phyloP scores from a whole-genome alignment of 257 asterid genomes.

The Petrea volubilis region DNA sequence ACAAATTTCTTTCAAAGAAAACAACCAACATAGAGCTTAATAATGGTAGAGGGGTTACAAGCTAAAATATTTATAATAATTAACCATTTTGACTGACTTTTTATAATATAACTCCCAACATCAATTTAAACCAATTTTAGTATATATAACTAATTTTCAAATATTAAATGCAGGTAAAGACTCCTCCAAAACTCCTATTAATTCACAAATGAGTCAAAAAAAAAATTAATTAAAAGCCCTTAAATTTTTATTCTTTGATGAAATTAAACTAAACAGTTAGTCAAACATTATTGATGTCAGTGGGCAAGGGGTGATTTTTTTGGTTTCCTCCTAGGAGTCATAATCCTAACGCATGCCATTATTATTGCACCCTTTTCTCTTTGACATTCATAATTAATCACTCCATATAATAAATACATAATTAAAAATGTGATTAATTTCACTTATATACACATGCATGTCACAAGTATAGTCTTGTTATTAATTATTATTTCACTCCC shows the following conservation, averaged over 20 bases:
- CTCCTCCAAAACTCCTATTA: neutral
- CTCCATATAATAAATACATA: conserved; percentile 35
- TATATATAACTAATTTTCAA: neutral
- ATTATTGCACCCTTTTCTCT: conserved; percentile 15
- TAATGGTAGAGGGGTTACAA: conserved; percentile 34
- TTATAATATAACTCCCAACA: neutral
- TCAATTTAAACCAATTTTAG: neutral
- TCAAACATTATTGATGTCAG: conserved; percentile 23
- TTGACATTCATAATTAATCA: conserved; percentile 42
- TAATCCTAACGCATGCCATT: conserved; percentile 43
- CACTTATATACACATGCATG: too few species aligned
- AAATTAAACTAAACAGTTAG: conserved; percentile 21
- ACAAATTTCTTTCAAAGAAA: neutral
- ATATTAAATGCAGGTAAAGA: conserved; percentile 17
- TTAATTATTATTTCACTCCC: conserved; percentile 13
- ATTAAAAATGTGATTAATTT: conserved; percentile 39
- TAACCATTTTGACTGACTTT: conserved; percentile 20
- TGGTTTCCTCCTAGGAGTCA: conserved; percentile 56
- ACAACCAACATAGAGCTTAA: neutral
- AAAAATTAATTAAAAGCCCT: neutral
- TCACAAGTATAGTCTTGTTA: conserved; percentile 14
- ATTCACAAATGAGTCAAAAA: too few species aligned
- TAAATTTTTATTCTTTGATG: neutral
- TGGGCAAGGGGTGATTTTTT: neutral
- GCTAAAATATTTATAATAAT: conserved; percentile 4